phyloP scores from a whole-genome alignment of 805 yeast species.

The Debaryomyces tyrocola region DNA sequence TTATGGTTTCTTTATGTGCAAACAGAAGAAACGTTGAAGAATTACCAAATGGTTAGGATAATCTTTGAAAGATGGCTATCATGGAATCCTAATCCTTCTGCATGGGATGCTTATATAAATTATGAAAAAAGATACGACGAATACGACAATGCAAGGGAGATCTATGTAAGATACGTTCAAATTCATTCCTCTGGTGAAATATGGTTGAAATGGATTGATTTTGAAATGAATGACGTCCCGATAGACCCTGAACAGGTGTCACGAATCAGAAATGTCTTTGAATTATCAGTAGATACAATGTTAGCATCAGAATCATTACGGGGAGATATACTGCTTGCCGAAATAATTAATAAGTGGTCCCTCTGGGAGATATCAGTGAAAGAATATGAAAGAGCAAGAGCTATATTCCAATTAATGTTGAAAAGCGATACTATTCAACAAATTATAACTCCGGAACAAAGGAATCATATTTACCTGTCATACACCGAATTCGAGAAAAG shows the following conservation, averaged over 20 bases:
- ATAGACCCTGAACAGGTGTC: slow-evolving; percentile 32
- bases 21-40: slow-evolving; percentile 76
- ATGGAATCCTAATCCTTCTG: slow-evolving; percentile 68
- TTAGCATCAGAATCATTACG: slow-evolving; percentile 13
- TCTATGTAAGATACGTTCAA: slow-evolving; percentile 56
- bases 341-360: slow-evolving; percentile 56
- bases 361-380: slow-evolving; percentile 63
- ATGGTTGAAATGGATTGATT: slow-evolving; percentile 76
- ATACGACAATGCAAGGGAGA: slow-evolving; percentile 50
- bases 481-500: slow-evolving; percentile 64
- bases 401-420: slow-evolving; percentile 54
- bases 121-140: slow-evolving; percentile 72
- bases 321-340: slow-evolving; percentile 28
- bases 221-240: slow-evolving; percentile 50
- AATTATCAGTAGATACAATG: slow-evolving; percentile 62
- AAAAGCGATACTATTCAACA: slow-evolving; percentile 18
- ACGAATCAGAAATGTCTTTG: slow-evolving; percentile 61
- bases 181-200: slow-evolving; percentile 38
- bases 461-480: slow-evolving; percentile 32
- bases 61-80: slow-evolving; percentile 78
- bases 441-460: slow-evolving; percentile 27
- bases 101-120: slow-evolving; percentile 73
- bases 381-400: slow-evolving; percentile 64
- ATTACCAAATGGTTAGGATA: slow-evolving; percentile 57
- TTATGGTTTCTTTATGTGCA: slow-evolving; percentile 83